A percentile compares a stretch with the other conserved stretches of the same genome.
These are phyloP conservation scores for Aspergillus affinis DNA, from an alignment of 495 filamentous ascomycete species.

Conservation along the genomic window DNA sequence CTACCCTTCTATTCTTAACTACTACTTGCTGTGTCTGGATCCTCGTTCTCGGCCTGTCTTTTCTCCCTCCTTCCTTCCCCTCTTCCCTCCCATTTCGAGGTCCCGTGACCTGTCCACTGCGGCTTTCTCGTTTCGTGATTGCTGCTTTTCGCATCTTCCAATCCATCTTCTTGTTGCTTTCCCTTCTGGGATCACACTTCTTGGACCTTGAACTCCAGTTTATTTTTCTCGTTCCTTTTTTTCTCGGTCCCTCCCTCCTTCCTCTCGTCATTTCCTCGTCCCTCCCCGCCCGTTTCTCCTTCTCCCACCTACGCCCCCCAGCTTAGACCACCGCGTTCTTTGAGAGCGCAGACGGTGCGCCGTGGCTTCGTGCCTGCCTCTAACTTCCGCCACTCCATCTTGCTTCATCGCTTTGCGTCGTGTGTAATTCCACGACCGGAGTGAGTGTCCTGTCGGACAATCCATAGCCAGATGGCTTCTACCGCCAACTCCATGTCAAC, in stretches of 20 bases:
- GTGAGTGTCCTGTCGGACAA: constrained; percentile 26
- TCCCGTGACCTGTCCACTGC: constrained; percentile 17
- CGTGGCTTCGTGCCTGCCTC: constrained; percentile 33
- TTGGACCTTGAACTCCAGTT: constrained; percentile 11
- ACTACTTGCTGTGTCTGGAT: constrained; percentile 1
- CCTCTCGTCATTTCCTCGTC: not conserved
- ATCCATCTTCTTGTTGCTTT: constrained; percentile 9
- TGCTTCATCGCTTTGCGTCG: constrained; percentile 34
- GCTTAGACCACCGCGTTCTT: constrained; percentile 14
- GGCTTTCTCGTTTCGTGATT: not conserved
- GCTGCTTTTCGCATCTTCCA: constrained; percentile 1
- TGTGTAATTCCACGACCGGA: constrained; percentile 44
- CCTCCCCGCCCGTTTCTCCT: constrained; percentile 1
- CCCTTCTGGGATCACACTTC: constrained; percentile 16
- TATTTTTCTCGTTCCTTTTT: constrained; percentile 9
- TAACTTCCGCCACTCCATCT: constrained; percentile 4
- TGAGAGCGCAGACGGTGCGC: constrained; percentile 44
- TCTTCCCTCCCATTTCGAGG: constrained; percentile 7
- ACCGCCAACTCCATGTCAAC: constrained; percentile 45
- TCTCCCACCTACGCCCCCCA: constrained; percentile 14
- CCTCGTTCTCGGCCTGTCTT: not conserved
- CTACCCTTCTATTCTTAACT: not conserved
- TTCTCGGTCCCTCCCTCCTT: constrained; percentile 7
- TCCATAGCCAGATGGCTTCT: constrained; percentile 49
- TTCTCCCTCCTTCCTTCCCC: not conserved